phyloP scores from a whole-genome alignment of 306 rosid genomes.

The cucumber (Cucumis sativus) region Cucumber_9930_V3 NC_026661.2:15737501-15738000 shows the following conservation, averaged over 20 bases:
- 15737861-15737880: not conserved
- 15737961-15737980: not conserved
- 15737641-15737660: not conserved
- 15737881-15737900: not conserved
- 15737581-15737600: slow-evolving; percentile 29
- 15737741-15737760: slow-evolving; percentile 20
- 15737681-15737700: not conserved
- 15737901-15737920: not conserved
- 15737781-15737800: not conserved
- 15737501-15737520: slow-evolving; percentile 6
- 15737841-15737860: not conserved
- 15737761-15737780: slow-evolving; percentile 19
- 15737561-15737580: slow-evolving; percentile 21
- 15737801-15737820: not conserved
- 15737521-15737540: slow-evolving; percentile 7
- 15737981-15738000: not conserved
- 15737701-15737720: slow-evolving; percentile 24
- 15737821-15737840: not conserved
- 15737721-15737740: slow-evolving; percentile 20
- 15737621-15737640: not conserved
- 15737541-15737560: slow-evolving; percentile 11
- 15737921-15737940: not conserved
- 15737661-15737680: not conserved
- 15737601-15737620: slow-evolving; percentile 12
- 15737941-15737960: not conserved